Percentiles rank a stretch among this genome's conserved stretches.
Conservation (phyloP, 1,139 yeast genomes). For the Pichia cactophila region DNA sequence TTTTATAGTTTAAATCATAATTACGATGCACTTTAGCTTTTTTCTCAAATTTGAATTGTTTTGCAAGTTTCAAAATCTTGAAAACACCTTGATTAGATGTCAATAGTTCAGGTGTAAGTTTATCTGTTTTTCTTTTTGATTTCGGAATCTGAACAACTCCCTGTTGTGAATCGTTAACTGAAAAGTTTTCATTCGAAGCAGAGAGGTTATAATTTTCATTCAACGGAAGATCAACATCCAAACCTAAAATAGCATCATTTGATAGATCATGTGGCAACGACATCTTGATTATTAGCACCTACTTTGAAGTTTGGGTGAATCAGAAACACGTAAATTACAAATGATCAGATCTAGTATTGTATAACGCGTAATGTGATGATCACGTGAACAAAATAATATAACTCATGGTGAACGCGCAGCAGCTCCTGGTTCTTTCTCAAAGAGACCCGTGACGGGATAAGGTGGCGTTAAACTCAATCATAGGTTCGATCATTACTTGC, state of each 20-base stretch:
- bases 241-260: conserved; percentile 24
- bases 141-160: background rate
- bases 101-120: conserved; percentile 23
- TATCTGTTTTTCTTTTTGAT: conserved; percentile 18
- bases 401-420: too few species aligned
- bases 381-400: background rate
- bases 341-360: too few species aligned
- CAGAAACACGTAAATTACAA: background rate
- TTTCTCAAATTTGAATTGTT: conserved; percentile 19
- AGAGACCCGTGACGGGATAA: too few species aligned
- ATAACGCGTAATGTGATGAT: too few species aligned
- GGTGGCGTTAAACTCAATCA: too few species aligned
- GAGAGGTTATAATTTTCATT: background rate
- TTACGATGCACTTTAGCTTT: background rate
- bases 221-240: conserved; percentile 13
- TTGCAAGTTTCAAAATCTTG: conserved; percentile 15
- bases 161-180: background rate
- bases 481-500: too few species aligned
- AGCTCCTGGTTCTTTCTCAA: too few species aligned
- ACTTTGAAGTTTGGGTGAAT: too few species aligned
- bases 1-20: background rate
- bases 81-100: conserved; percentile 26
- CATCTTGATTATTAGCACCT: background rate
- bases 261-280: conserved; percentile 15
- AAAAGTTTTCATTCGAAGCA: background rate